Percentiles rank a stretch among this genome's conserved stretches.
phyloP scores from a whole-genome alignment of 306 rosid genomes.

The Prinsepia uniflora region DNA sequence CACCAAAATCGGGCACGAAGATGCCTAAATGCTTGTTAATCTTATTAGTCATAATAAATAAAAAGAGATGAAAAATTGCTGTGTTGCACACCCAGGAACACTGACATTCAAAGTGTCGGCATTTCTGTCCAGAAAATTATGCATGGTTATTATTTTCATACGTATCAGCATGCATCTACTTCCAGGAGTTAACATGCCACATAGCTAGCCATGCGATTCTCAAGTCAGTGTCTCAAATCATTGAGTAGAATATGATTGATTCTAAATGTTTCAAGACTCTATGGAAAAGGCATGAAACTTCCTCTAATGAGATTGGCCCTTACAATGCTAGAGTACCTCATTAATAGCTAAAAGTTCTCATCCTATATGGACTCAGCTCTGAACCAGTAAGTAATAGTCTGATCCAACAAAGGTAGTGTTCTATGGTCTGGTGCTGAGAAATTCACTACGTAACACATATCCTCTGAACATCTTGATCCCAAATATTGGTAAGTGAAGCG shows the following conservation, averaged over 20 bases:
- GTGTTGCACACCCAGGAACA: background rate
- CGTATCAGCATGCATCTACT: too few relatives aligned
- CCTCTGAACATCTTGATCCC: background rate
- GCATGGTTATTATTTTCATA: background rate
- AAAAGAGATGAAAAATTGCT: background rate
- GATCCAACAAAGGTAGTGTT: background rate
- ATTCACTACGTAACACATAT: background rate
- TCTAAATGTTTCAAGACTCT: background rate
- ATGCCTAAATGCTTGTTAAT: background rate
- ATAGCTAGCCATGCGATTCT: background rate
- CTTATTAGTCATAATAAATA: too few relatives aligned
- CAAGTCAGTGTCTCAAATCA: background rate
- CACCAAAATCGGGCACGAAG: background rate
- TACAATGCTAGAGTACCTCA: constrained; percentile 1
- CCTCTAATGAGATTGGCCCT: background rate
- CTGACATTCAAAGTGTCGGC: background rate
- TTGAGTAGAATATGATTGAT: background rate
- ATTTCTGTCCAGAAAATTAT: background rate
- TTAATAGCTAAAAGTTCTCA: background rate
- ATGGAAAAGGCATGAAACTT: background rate
- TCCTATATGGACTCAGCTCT: background rate
- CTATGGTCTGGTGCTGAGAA: background rate
- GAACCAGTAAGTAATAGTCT: background rate
- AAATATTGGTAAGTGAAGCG: background rate
- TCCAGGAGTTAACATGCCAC: background rate